Conservation (phyloP, 2,329 filamentous ascomycete genomes). For the Fragosphaeria purpurea region DNA sequence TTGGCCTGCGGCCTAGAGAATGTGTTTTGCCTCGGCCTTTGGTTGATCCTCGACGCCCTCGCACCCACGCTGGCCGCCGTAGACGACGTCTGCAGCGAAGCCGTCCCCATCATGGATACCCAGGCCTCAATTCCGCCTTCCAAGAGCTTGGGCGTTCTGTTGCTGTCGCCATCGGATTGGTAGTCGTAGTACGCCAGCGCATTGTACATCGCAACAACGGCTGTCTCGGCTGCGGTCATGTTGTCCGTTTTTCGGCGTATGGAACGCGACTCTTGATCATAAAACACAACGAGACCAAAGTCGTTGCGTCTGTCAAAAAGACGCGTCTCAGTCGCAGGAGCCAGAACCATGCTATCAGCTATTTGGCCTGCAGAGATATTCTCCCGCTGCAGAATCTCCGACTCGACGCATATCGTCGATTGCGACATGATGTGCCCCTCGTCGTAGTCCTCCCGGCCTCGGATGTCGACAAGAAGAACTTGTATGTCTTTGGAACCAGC, state of each 20-base stretch:
- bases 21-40: slow-evolving; percentile 6
- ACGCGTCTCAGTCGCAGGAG: slow-evolving; percentile 61
- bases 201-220: slow-evolving; percentile 64
- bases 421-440: slow-evolving; percentile 79
- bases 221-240: slow-evolving; percentile 26
- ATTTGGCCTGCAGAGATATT: slow-evolving; percentile 54
- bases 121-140: slow-evolving; percentile 78
- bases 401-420: slow-evolving; percentile 83
- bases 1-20: slow-evolving; percentile 30
- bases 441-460: slow-evolving; percentile 70
- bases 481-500: slow-evolving; percentile 41
- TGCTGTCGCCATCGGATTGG: slow-evolving; percentile 7
- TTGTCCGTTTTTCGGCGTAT: slow-evolving; percentile 30
- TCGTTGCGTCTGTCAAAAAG: slow-evolving; percentile 63
- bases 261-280: slow-evolving; percentile 59
- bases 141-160: slow-evolving; percentile 62
- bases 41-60: slow-evolving; percentile 20
- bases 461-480: slow-evolving; percentile 78
- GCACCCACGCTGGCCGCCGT: slow-evolving; percentile 10
- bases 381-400: slow-evolving; percentile 58
- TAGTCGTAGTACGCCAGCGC: slow-evolving; percentile 79
- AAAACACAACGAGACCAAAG: slow-evolving; percentile 84
- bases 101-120: slow-evolving; percentile 67
- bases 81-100: slow-evolving; percentile 42
- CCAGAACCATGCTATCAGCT: slow-evolving; percentile 59